Evolutionary conservation across 2,329 filamentous ascomycete species (phyloP).

Genomic region (Fusarium ambrosium): DNA sequence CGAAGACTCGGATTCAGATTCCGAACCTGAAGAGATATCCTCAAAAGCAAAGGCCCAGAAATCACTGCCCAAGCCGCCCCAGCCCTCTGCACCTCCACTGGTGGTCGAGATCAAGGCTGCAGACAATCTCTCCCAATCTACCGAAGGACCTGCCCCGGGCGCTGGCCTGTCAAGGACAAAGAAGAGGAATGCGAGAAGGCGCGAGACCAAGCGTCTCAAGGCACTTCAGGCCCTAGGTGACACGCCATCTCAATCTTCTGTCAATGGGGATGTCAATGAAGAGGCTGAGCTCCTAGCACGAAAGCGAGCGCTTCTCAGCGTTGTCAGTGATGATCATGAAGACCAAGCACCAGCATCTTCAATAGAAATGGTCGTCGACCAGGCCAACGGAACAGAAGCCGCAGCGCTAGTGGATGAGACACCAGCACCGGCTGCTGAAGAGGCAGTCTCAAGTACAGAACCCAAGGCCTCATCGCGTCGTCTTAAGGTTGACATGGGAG

Average conservation of each 20-base stretch:
- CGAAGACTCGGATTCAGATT: slow-evolving; percentile 47
- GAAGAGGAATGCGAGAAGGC: slow-evolving; percentile 66
- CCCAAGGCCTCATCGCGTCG: slow-evolving; percentile 31
- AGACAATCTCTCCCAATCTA: slow-evolving; percentile 4
- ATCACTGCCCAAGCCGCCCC: slow-evolving; percentile 2
- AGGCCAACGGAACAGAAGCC: neutral
- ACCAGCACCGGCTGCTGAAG: neutral
- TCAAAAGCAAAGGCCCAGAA: slow-evolving; percentile 47
- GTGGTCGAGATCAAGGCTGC: slow-evolving; percentile 4
- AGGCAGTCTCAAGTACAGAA: slow-evolving; percentile 18
- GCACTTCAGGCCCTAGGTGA: slow-evolving; percentile 19
- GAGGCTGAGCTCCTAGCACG: slow-evolving; percentile 53
- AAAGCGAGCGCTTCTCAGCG: slow-evolving; percentile 57
- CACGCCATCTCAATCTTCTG: slow-evolving; percentile 36
- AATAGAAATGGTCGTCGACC: slow-evolving; percentile 7
- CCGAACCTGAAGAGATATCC: slow-evolving; percentile 54
- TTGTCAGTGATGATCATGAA: slow-evolving; percentile 39
- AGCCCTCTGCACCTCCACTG: neutral
- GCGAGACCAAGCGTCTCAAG: slow-evolving; percentile 51
- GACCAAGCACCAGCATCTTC: neutral
- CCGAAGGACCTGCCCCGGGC: slow-evolving; percentile 47
- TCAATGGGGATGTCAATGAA: slow-evolving; percentile 17
- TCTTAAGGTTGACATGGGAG: slow-evolving; percentile 62
- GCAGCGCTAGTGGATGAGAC: slow-evolving; percentile 18
- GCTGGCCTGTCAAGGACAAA: slow-evolving; percentile 60